Conservation (phyloP, 495 filamentous ascomycete species). For the Trichoderma virens region DNA sequence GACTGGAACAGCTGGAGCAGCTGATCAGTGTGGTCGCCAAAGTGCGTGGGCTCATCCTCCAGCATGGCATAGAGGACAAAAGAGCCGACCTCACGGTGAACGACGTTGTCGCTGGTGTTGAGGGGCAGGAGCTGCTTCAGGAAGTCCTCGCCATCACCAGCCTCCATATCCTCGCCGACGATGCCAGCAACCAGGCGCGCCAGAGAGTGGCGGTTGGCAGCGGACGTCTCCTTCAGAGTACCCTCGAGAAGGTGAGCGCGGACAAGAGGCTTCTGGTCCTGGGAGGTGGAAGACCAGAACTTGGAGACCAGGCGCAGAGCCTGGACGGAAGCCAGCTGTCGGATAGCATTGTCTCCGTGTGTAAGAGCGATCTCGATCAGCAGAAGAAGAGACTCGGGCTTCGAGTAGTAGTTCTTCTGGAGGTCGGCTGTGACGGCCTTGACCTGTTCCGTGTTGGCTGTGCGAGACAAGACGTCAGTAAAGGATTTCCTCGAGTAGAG, state of each 20-base stretch:
- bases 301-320: slow-evolving; percentile 70
- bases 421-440: slow-evolving; percentile 85
- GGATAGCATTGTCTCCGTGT: slow-evolving; percentile 61
- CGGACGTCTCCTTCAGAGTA: slow-evolving; percentile 66
- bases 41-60: slow-evolving; percentile 72
- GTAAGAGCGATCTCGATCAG: slow-evolving; percentile 79
- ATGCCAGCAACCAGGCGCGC: slow-evolving; percentile 82
- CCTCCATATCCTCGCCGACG: slow-evolving; percentile 75
- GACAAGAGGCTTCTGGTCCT: slow-evolving; percentile 59
- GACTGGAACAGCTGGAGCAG: slow-evolving; percentile 77
- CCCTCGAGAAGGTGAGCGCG: slow-evolving; percentile 74
- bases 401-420: slow-evolving; percentile 83
- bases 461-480: slow-evolving; percentile 27
- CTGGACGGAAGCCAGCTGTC: slow-evolving; percentile 87
- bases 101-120: slow-evolving; percentile 58
- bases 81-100: slow-evolving; percentile 79
- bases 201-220: slow-evolving; percentile 72
- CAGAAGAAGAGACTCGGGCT: slow-evolving; percentile 71
- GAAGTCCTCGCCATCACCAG: slow-evolving; percentile 81
- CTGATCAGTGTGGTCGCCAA: slow-evolving; percentile 65
- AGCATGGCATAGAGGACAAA: slow-evolving; percentile 90
- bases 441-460: slow-evolving; percentile 71
- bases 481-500: background rate
- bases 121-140: slow-evolving; percentile 67
- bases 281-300: slow-evolving; percentile 67